Evolutionary conservation across 2,329 filamentous ascomycete species (phyloP).

Genomic region (Alternaria dauci): DNA sequence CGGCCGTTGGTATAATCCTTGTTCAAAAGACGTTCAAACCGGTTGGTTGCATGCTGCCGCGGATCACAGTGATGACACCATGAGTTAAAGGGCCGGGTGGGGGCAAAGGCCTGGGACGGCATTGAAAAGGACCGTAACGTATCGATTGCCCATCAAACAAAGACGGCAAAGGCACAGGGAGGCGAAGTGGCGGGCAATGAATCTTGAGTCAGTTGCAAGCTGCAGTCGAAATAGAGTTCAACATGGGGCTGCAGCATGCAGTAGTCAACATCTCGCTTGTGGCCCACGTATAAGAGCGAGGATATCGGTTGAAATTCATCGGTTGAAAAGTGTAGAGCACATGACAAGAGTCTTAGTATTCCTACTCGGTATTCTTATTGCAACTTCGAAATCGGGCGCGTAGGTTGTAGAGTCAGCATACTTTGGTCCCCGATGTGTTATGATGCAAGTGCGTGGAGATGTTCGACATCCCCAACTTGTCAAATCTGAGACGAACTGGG

Average conservation of each 20-base stretch:
- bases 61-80: background rate
- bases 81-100: background rate
- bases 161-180: background rate
- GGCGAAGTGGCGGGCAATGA: background rate
- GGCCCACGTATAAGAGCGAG: background rate
- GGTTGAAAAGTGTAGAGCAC: slow-evolving; percentile 1
- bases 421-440: slow-evolving; percentile 7
- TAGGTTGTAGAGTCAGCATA: slow-evolving; percentile 11
- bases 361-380: slow-evolving; percentile 3
- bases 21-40: background rate
- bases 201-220: slow-evolving; percentile 8
- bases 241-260: background rate
- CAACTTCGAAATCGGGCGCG: slow-evolving; percentile 13
- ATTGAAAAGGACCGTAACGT: background rate
- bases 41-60: background rate
- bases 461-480: slow-evolving; percentile 4
- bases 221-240: slow-evolving; percentile 9
- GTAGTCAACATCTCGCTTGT: background rate
- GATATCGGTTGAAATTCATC: slow-evolving; percentile 1
- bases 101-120: background rate
- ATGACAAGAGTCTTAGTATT: background rate
- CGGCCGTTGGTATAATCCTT: background rate
- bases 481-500: slow-evolving; percentile 17
- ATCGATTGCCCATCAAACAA: background rate
- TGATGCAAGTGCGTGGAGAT: slow-evolving; percentile 1